Percentiles rank a stretch among this genome's conserved stretches.
Evolutionary conservation across 192 early-diverging fungal species (phyloP).

Genomic region (Podila horticola): DNA sequence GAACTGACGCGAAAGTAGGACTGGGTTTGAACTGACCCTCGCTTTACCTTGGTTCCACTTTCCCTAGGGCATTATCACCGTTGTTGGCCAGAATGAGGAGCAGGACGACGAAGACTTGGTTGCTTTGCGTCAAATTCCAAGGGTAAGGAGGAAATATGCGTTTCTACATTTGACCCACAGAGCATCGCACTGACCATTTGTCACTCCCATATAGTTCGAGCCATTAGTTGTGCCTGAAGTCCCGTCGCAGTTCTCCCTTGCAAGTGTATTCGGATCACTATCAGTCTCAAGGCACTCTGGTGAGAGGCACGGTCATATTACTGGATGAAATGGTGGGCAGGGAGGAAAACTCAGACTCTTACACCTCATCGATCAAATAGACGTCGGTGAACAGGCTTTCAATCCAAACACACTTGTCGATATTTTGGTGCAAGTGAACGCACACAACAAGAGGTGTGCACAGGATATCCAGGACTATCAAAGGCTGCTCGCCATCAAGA

Average conservation of each 20-base stretch:
- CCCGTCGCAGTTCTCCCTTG: constrained; percentile 33
- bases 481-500: constrained; percentile 19
- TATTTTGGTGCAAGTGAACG: constrained; percentile 31
- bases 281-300: constrained; percentile 5
- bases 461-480: constrained; percentile 39
- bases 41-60: too few species aligned
- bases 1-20: too few species aligned
- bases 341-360: too few species aligned
- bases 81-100: constrained; percentile 17
- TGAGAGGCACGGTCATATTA: not conserved
- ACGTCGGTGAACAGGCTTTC: constrained; percentile 19
- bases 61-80: constrained; percentile 37
- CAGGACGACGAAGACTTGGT: constrained; percentile 35
- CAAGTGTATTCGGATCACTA: constrained; percentile 37
- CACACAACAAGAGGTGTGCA: constrained; percentile 30
- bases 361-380: not conserved
- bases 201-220: constrained; percentile 18
- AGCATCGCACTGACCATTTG: not conserved
- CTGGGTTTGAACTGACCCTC: too few species aligned
- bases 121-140: constrained; percentile 26
- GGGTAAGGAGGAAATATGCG: constrained; percentile 5
- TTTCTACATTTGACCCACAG: too few species aligned
- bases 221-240: constrained; percentile 28
- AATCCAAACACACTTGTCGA: constrained; percentile 31
- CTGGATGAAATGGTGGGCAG: too few species aligned